phyloP scores from a whole-genome alignment of 257 asterid species.

The Nicotiana obtusifolia region DNA sequence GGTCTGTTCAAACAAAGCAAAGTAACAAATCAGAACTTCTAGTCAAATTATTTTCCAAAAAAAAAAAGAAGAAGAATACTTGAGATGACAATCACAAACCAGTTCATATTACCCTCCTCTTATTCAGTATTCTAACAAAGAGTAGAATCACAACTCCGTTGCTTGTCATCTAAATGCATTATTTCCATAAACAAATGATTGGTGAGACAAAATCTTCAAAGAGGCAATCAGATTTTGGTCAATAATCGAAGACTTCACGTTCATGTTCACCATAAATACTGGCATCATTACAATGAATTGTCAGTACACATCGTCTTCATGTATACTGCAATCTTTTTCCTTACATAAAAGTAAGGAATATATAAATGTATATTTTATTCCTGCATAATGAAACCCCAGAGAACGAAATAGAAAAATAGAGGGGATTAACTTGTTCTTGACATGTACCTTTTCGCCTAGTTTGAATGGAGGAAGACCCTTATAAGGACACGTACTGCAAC shows the following conservation, averaged over 20 bases:
- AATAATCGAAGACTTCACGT: not conserved
- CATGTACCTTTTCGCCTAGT: conserved; percentile 80
- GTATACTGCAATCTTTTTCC: not conserved
- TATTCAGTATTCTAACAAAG: too few relatives aligned
- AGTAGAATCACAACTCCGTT: too few relatives aligned
- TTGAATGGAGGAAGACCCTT: conserved; percentile 87
- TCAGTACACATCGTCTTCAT: not conserved
- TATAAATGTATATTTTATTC: not conserved
- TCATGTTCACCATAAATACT: not conserved
- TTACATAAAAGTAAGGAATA: not conserved
- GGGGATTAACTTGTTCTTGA: not conserved
- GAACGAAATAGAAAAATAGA: not conserved
- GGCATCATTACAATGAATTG: not conserved
- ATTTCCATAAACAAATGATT: too few relatives aligned
- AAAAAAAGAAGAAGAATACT: too few relatives aligned
- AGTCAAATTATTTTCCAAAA: too few relatives aligned
- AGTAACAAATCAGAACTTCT: too few relatives aligned
- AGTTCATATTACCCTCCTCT: too few relatives aligned
- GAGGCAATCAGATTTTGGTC: not conserved
- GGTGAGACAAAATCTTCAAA: too few relatives aligned
- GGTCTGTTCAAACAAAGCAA: not conserved
- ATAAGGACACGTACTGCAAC: conserved; percentile 91
- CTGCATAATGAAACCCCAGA: not conserved
- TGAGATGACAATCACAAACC: too few relatives aligned
- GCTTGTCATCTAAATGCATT: too few relatives aligned